Evolutionary conservation across 108 stramenopile genomes (phyloP).

Genomic region (Cyclostephanos tholiformis): DNA sequence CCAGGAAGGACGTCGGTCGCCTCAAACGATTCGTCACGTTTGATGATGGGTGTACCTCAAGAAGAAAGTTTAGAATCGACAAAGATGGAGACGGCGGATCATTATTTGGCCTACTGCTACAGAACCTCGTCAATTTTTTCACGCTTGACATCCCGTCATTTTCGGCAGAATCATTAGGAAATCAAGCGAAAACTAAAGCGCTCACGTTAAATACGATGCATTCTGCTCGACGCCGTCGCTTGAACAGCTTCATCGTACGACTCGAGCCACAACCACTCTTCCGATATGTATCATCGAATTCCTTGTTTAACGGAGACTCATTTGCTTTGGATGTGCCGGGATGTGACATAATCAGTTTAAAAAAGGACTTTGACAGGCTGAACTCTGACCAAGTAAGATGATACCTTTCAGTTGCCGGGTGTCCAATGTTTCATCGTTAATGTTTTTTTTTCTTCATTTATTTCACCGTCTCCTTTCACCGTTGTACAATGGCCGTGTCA

Average conservation of each 20-base stretch:
- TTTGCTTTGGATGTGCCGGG: constrained; percentile 47
- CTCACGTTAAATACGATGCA: constrained; percentile 37
- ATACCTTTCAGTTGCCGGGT: neutral
- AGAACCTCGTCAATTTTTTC: constrained; percentile 70
- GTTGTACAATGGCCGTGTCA: neutral
- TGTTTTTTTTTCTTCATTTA: too few relatives aligned
- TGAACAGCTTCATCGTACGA: constrained; percentile 45
- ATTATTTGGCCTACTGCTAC: constrained; percentile 65
- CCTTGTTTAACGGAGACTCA: constrained; percentile 33
- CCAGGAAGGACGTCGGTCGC: constrained; percentile 54
- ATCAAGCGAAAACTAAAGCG: constrained; percentile 43
- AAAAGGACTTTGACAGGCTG: constrained; percentile 58
- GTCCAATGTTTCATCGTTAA: neutral
- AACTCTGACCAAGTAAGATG: constrained; percentile 62
- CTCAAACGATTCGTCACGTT: constrained; percentile 42
- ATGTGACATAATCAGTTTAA: constrained; percentile 57
- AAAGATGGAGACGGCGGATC: constrained; percentile 64
- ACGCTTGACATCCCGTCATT: constrained; percentile 53
- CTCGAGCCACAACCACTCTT: constrained; percentile 39
- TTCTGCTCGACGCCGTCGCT: constrained; percentile 31
- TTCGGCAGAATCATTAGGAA: constrained; percentile 46
- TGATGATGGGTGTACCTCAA: constrained; percentile 7
- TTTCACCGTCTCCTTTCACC: neutral
- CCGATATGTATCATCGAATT: constrained; percentile 5
- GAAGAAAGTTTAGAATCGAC: constrained; percentile 68